Evolutionary conservation across 1,139 yeast genomes (phyloP).

Genomic region (Pichia norvegensis): DNA sequence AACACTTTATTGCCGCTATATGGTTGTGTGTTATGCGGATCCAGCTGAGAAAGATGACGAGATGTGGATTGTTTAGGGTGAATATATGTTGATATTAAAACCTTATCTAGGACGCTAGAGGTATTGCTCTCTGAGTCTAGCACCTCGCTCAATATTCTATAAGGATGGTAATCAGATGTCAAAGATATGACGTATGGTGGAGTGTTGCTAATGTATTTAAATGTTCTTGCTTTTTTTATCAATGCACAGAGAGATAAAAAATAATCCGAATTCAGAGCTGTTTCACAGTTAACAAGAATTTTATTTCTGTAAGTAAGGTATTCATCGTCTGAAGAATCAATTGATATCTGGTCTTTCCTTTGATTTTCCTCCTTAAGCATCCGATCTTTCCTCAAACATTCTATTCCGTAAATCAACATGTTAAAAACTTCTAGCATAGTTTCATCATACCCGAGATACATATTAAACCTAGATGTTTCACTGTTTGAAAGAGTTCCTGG

Average conservation of each 20-base stretch:
- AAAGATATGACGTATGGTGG: constrained; percentile 25
- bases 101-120: constrained; percentile 2
- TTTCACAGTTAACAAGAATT: constrained; percentile 9
- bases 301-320: constrained; percentile 1
- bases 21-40: not conserved
- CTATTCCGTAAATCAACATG: constrained; percentile 34
- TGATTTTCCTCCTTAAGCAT: constrained; percentile 20
- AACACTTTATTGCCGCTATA: too few species aligned
- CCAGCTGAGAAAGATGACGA: not conserved
- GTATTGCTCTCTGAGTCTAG: constrained; percentile 14
- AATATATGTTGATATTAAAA: constrained; percentile 26
- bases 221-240: constrained; percentile 24
- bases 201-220: constrained; percentile 22
- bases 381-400: constrained; percentile 23
- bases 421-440: constrained; percentile 36
- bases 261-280: constrained; percentile 12
- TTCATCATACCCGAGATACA: constrained; percentile 50
- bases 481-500: constrained; percentile 14
- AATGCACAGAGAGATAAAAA: constrained; percentile 10
- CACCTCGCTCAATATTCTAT: constrained; percentile 16
- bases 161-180: constrained; percentile 25
- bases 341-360: not conserved
- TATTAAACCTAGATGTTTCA: constrained; percentile 36
- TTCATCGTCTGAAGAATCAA: not conserved
- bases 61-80: constrained; percentile 12